Conservation (phyloP, 441 rosid genomes). For the Croton setiger region DNA sequence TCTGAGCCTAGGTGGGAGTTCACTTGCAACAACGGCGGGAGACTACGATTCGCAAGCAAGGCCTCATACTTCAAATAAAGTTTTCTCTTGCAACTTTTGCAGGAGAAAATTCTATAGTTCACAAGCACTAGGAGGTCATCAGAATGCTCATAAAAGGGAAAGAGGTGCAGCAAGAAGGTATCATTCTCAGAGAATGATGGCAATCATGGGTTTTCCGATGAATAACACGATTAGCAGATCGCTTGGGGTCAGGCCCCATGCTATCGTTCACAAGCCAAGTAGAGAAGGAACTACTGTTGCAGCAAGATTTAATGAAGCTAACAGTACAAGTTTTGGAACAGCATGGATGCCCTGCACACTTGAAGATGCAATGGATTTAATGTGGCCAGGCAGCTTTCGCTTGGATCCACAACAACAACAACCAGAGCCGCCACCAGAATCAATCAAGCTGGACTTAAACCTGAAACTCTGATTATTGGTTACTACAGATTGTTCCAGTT, state of each 20-base stretch:
- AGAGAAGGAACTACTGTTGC: conserved; percentile 42
- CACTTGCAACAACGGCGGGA: conserved; percentile 37
- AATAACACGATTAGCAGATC: conserved; percentile 39
- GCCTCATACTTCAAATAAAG: conserved; percentile 35
- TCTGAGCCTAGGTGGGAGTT: conserved; percentile 49
- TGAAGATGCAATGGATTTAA: conserved; percentile 43
- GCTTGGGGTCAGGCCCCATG: conserved; percentile 58
- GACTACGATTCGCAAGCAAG: conserved; percentile 34
- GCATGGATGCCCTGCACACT: conserved; percentile 37
- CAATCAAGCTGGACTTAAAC: conserved; percentile 54
- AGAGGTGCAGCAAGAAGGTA: conserved; percentile 66
- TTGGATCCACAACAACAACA: conserved; percentile 33
- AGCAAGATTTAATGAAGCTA: conserved; percentile 40
- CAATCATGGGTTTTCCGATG: conserved; percentile 42
- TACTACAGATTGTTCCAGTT: conserved; percentile 13
- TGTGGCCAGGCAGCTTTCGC: conserved; percentile 79
- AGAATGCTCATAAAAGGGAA: conserved; percentile 80
- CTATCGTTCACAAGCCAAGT: conserved; percentile 50
- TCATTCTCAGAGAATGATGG: conserved; percentile 61
- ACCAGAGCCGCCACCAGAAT: conserved; percentile 36
- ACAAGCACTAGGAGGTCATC: conserved; percentile 82
- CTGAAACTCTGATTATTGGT: conserved; percentile 49
- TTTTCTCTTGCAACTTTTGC: conserved; percentile 73
- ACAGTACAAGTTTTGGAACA: conserved; percentile 27
- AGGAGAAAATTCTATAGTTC: conserved; percentile 75